Base-by-base conservation (phyloP, 2,329 filamentous ascomycete genomes). In the Stagonosporopsis rhizophila region DNA sequence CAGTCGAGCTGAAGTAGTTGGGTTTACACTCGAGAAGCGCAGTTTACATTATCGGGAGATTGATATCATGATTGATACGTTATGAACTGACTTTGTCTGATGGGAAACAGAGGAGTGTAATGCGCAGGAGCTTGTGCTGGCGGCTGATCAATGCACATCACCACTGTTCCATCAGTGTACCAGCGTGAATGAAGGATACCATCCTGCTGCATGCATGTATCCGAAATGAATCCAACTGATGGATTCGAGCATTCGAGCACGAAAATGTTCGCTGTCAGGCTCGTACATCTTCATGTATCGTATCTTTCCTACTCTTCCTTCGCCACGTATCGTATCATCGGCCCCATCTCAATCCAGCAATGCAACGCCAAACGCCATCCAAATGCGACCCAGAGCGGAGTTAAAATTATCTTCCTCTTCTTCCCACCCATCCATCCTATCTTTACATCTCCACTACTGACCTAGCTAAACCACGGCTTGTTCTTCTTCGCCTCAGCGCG, bases 401-500 rank as follows among this genome's bases (percentile, higher is more conserved):
- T 44, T 25, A 39, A n/a, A 37, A 2, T 38, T 15, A 2, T 27
- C 28, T 15, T 25, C 38, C 17, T 25, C 39, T 23, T 39, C 30
- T 15, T 30, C 22, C n/a, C 2, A n/a, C 14, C 3, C 38, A 38
- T 6, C 23, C 17, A 15, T 7, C 22, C 12, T 12, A 15, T 7
- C 22, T 30, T 12, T 14, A 20, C n/a, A 9, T 11, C 19, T 22
- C 35, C 17, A 20, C 17, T 20, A 3, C 17, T 19, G 14, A n/a
- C 37, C 56, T 44, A 66, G 28, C 61, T 51, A 42, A 69, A 69
- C 66, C 65, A 69, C 4, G 56, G 42, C 28, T 65, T 64, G 20
- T 55, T 62, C 56, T 52, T 68, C 32, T 49, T 58, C 17, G 66
- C 66, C 52, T 69, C 66, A 45, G 65, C 65, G 30, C 66, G 53